phyloP scores from a whole-genome alignment of 2,329 filamentous ascomycete genomes.

The Alternaria sp. region DNA sequence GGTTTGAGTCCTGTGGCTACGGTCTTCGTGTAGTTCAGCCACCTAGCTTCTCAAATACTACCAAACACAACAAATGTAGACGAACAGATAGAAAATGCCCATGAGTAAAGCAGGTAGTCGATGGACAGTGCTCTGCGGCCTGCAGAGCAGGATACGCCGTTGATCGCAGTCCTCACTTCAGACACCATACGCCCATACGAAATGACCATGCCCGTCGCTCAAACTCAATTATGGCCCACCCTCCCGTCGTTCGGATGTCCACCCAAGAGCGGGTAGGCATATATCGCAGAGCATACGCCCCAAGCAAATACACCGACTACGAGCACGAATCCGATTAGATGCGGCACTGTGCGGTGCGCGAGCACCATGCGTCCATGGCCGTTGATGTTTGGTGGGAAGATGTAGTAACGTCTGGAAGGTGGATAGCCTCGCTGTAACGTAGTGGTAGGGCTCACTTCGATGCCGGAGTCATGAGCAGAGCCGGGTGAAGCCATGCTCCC shows the following conservation, averaged over 20 bases:
- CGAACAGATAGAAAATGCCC: background rate
- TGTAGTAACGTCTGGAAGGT: slow-evolving; percentile 29
- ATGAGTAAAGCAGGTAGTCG: background rate
- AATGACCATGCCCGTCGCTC: background rate
- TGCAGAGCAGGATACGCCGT: background rate
- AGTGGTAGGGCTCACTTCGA: slow-evolving; percentile 21
- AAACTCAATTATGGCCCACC: background rate
- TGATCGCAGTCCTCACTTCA: background rate
- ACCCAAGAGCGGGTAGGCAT: slow-evolving; percentile 24
- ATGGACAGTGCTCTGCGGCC: background rate
- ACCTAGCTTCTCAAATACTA: background rate
- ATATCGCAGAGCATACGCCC: slow-evolving; percentile 32
- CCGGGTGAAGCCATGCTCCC: slow-evolving; percentile 15
- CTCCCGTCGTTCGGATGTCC: slow-evolving; percentile 15
- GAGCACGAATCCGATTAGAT: slow-evolving; percentile 25
- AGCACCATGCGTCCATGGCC: slow-evolving; percentile 33
- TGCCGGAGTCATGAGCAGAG: slow-evolving; percentile 22
- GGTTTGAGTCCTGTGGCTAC: background rate
- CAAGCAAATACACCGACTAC: slow-evolving; percentile 29
- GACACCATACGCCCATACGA: background rate
- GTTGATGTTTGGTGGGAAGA: slow-evolving; percentile 34
- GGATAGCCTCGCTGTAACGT: slow-evolving; percentile 19
- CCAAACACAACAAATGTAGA: background rate
- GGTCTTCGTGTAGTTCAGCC: background rate
- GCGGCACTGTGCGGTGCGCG: slow-evolving; percentile 31